Conservation (phyloP, 495 filamentous ascomycete genomes). For the Penicillium egyptiacum region DNA sequence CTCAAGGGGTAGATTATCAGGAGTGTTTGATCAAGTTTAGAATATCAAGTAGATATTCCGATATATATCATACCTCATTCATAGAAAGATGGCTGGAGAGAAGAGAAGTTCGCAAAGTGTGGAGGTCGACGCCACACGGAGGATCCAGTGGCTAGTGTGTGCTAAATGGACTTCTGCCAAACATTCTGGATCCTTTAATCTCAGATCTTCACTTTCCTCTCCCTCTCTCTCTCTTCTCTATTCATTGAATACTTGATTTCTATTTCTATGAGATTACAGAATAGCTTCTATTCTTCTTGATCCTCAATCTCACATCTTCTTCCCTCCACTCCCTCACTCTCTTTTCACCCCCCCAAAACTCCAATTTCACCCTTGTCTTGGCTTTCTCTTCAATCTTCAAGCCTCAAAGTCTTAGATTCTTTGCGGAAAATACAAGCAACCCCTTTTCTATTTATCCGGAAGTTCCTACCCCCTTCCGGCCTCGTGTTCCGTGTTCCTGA, state of each 20-base stretch:
- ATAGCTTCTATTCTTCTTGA: slow-evolving; percentile 14
- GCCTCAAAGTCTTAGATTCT: slow-evolving; percentile 6
- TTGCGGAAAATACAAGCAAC: neutral
- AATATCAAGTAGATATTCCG: too few relatives aligned
- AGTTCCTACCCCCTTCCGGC: slow-evolving; percentile 15
- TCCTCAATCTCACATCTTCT: slow-evolving; percentile 10
- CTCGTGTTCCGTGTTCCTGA: slow-evolving; percentile 13
- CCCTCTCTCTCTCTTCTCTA: slow-evolving; percentile 15
- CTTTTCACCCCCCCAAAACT: neutral
- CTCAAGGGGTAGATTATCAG: neutral
- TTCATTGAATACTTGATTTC: slow-evolving; percentile 1
- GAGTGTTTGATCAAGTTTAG: neutral
- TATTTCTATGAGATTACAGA: neutral
- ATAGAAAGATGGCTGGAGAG: neutral
- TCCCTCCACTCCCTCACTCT: slow-evolving; percentile 10
- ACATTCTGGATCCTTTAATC: slow-evolving; percentile 19
- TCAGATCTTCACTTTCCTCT: slow-evolving; percentile 16
- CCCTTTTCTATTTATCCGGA: slow-evolving; percentile 13
- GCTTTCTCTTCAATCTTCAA: slow-evolving; percentile 13
- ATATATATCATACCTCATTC: too few relatives aligned
- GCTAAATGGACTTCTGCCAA: slow-evolving; percentile 13
- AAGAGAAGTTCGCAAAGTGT: slow-evolving; percentile 5
- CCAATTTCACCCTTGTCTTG: slow-evolving; percentile 12
- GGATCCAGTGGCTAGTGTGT: slow-evolving; percentile 16
- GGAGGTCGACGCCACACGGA: slow-evolving; percentile 12